Evolutionary conservation across 2,329 filamentous ascomycete species (phyloP).

Genomic region (Alternaria consortialis): DNA sequence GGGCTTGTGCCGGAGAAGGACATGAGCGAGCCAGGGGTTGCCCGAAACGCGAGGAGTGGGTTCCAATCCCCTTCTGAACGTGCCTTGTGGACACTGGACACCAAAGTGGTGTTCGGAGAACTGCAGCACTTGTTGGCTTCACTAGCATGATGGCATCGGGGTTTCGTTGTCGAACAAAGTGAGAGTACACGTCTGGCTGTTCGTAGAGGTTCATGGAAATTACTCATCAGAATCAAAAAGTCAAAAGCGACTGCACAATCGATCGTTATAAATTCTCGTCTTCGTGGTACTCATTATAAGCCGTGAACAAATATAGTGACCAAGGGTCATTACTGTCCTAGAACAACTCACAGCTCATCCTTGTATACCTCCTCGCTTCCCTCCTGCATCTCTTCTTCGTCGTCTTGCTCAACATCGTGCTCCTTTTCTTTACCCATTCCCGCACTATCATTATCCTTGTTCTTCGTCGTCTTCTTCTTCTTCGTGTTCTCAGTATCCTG

Average conservation of each 20-base stretch:
- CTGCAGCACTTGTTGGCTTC: not conserved
- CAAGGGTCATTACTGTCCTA: not conserved
- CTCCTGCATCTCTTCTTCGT: conserved; percentile 36
- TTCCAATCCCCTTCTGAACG: not conserved
- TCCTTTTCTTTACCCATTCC: conserved; percentile 51
- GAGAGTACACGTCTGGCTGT: not conserved
- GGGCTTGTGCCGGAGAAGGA: not conserved
- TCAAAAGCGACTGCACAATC: not conserved
- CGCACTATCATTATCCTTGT: conserved; percentile 45
- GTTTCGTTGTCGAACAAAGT: not conserved
- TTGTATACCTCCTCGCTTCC: conserved; percentile 55
- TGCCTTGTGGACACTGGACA: not conserved
- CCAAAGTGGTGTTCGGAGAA: not conserved
- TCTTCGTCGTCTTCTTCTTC: conserved; percentile 31
- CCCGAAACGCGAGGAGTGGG: not conserved
- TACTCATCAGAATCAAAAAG: not conserved
- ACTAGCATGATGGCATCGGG: not conserved
- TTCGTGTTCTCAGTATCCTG: conserved; percentile 57
- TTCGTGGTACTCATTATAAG: not conserved
- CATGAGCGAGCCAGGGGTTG: not conserved
- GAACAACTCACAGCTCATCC: conserved; percentile 44
- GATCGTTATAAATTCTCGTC: not conserved
- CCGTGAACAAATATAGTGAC: not conserved
- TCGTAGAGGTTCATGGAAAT: not conserved
- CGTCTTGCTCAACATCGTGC: conserved; percentile 35